These are phyloP conservation scores for Aurinia saxatilis DNA, from an alignment of 345 rosid species.

Conservation along the genomic window DNA sequence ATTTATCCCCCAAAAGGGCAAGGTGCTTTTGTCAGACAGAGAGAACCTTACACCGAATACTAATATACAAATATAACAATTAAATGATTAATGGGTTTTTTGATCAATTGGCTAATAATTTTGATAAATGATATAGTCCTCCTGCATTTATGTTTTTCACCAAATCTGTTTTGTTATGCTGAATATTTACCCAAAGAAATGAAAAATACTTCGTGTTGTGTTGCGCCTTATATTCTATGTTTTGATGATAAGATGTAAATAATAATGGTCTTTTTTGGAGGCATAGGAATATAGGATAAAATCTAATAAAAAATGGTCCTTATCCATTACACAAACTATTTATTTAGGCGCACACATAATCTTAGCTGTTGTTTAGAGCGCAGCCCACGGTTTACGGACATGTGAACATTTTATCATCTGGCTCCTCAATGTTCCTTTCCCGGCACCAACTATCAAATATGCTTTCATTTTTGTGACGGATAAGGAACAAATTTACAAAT, in stretches of 20 bases:
- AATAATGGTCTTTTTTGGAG: background rate
- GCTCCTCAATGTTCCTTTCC: conserved; percentile 1
- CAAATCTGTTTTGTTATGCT: too few species aligned
- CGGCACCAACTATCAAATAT: background rate
- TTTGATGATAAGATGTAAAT: background rate
- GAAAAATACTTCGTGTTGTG: background rate
- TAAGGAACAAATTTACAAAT: too few species aligned
- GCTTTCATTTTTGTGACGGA: background rate
- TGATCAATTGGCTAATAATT: too few species aligned
- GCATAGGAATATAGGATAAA: background rate
- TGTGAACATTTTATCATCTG: conserved; percentile 15
- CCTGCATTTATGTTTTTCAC: background rate
- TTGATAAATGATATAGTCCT: too few species aligned
- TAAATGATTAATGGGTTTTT: background rate
- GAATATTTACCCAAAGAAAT: too few species aligned
- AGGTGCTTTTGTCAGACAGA: background rate
- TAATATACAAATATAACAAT: background rate
- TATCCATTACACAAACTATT: conserved; percentile 1
- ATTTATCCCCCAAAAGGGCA: background rate
- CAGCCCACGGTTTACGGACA: conserved; percentile 24
- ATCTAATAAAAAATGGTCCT: background rate
- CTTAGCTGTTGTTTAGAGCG: background rate
- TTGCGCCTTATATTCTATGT: background rate
- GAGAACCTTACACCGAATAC: background rate
- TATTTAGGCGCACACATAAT: conserved; percentile 4